Conservation (phyloP, 495 filamentous ascomycete species). For the Tuber microsphaerosporum region DNA sequence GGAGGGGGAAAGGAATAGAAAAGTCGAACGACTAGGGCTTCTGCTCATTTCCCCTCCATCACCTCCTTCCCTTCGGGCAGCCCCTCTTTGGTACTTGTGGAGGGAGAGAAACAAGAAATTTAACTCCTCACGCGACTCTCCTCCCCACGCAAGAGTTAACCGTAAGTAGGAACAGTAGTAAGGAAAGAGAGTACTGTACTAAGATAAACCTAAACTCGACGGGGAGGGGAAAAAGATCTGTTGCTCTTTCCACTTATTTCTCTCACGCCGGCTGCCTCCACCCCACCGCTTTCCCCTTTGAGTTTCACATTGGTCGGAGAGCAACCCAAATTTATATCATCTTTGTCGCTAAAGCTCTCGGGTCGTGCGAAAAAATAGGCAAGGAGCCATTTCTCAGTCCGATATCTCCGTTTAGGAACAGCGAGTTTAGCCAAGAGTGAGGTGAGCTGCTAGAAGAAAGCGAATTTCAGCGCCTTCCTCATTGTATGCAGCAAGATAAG, state of each 20-base stretch:
- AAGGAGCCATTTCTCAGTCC: slow-evolving; percentile 20
- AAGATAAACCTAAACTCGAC: not conserved
- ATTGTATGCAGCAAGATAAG: not conserved
- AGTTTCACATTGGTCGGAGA: slow-evolving; percentile 37
- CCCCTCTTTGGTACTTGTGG: not conserved
- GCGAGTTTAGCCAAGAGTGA: slow-evolving; percentile 8
- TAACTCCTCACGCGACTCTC: not conserved
- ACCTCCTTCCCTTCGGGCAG: not conserved
- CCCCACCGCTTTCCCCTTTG: slow-evolving; percentile 31
- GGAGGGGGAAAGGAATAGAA: not conserved
- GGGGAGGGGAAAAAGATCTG: not conserved
- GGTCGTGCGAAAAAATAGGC: slow-evolving; percentile 32
- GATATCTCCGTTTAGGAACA: slow-evolving; percentile 23
- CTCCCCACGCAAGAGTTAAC: not conserved
- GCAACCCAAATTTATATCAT: slow-evolving; percentile 32
- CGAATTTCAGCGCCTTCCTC: not conserved
- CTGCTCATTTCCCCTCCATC: not conserved
- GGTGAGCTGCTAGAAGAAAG: not conserved
- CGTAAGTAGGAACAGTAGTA: not conserved
- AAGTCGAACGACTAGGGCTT: not conserved
- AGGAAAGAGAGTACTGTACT: not conserved
- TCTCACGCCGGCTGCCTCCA: slow-evolving; percentile 20
- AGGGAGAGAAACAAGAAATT: not conserved
- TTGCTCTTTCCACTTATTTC: not conserved
- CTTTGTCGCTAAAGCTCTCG: slow-evolving; percentile 26